These are phyloP conservation scores for Phytomonas francai DNA, from an alignment of 208 protist genomes.

Conservation along the genomic window DNA sequence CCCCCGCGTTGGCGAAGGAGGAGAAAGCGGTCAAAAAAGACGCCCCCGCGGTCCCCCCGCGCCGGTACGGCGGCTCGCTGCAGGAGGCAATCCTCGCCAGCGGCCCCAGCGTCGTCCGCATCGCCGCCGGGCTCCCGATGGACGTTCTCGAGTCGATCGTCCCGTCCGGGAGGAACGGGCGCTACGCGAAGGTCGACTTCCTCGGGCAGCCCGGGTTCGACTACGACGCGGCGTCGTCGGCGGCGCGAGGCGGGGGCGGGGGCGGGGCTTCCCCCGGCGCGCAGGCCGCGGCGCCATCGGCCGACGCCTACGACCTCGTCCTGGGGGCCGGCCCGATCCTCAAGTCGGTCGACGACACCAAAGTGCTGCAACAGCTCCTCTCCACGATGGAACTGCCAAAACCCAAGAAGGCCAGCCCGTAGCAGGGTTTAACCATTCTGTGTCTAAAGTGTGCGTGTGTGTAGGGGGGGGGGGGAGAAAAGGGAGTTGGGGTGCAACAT, in stretches of 20 bases:
- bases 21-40: background rate
- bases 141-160: conserved; percentile 27
- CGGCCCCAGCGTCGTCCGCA: conserved; percentile 73
- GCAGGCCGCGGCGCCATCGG: conserved; percentile 4
- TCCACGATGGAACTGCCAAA: conserved; percentile 57
- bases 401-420: conserved; percentile 15
- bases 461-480: background rate
- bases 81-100: conserved; percentile 60
- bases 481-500: background rate
- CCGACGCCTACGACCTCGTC: conserved; percentile 52
- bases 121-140: conserved; percentile 51
- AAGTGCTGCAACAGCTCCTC: conserved; percentile 53
- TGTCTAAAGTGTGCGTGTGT: background rate
- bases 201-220: conserved; percentile 64
- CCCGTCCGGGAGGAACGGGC: conserved; percentile 64
- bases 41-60: too few relatives aligned
- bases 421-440: background rate
- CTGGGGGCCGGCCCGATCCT: conserved; percentile 35
- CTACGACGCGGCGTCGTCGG: conserved; percentile 38
- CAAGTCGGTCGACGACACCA: conserved; percentile 62
- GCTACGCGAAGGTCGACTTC: conserved; percentile 79
- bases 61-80: conserved; percentile 40
- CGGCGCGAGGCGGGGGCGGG: conserved; percentile 5
- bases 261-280: conserved; percentile 3
- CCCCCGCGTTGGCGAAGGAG: conserved; percentile 16